Evolutionary conservation across 2,329 filamentous ascomycete species (phyloP).

Genomic region (Penicillium italicum): DNA sequence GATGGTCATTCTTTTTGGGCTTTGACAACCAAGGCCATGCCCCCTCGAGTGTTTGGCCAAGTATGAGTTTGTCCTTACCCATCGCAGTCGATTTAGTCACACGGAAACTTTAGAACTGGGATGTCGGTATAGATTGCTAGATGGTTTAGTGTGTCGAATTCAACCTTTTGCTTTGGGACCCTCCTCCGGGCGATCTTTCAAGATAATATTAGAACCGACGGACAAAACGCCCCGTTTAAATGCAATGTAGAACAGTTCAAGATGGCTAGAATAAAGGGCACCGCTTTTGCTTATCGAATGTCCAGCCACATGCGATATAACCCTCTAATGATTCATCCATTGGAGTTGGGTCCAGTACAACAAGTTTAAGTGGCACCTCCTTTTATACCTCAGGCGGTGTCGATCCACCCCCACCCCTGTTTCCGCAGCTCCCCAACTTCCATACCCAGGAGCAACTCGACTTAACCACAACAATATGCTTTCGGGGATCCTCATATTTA

Average conservation of each 20-base stretch:
- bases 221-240: slow-evolving; percentile 14
- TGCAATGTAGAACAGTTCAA: slow-evolving; percentile 19
- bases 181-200: slow-evolving; percentile 22
- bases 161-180: slow-evolving; percentile 13
- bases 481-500: slow-evolving; percentile 96
- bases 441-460: slow-evolving; percentile 8
- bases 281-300: slow-evolving; percentile 4
- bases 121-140: slow-evolving; percentile 12
- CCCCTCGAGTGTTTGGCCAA: too few relatives aligned
- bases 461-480: slow-evolving; percentile 63
- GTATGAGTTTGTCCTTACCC: too few relatives aligned
- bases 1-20: too few relatives aligned
- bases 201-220: slow-evolving; percentile 20
- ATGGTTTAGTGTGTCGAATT: slow-evolving; percentile 9
- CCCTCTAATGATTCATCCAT: neutral
- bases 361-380: neutral
- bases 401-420: slow-evolving; percentile 16
- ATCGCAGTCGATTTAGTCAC: too few relatives aligned
- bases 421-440: slow-evolving; percentile 13
- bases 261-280: slow-evolving; percentile 15
- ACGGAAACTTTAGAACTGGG: slow-evolving; percentile 1
- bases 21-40: too few relatives aligned
- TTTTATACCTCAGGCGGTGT: slow-evolving; percentile 18
- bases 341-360: neutral
- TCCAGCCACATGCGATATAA: slow-evolving; percentile 13